Evolutionary conservation across 2,329 filamentous ascomycete species (phyloP).

Genomic region (Daldinia eschscholtzii): DNA sequence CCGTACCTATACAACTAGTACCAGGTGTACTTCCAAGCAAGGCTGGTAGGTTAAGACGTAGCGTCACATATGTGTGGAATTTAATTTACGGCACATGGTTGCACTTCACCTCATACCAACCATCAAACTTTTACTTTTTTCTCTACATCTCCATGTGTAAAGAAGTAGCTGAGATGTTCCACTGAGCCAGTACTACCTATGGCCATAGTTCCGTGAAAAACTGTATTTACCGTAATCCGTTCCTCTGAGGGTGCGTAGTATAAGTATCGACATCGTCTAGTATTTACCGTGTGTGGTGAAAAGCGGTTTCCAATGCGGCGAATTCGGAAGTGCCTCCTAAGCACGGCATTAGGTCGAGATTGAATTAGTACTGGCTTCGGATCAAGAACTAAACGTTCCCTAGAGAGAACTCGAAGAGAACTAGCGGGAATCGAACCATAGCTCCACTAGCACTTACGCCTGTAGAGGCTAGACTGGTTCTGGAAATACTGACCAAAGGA

Average conservation of each 20-base stretch:
- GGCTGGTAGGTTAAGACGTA: constrained; percentile 27
- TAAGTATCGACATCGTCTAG: constrained; percentile 18
- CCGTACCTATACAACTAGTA: constrained; percentile 43
- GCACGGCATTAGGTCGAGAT: constrained; percentile 27
- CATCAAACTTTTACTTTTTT: constrained; percentile 12
- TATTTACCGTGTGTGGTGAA: constrained; percentile 5
- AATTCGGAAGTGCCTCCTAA: constrained; percentile 32
- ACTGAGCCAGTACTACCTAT: constrained; percentile 8
- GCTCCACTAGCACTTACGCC: constrained; percentile 30
- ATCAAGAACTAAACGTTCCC: constrained; percentile 31
- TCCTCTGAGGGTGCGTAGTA: constrained; percentile 17
- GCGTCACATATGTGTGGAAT: constrained; percentile 18
- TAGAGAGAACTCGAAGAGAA: constrained; percentile 21
- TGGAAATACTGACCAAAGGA: constrained; percentile 23
- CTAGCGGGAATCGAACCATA: constrained; percentile 24
- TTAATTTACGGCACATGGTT: constrained; percentile 20
- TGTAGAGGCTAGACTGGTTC: constrained; percentile 28
- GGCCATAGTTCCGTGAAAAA: constrained; percentile 23
- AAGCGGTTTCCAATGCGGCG: constrained; percentile 30
- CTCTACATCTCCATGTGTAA: constrained; percentile 15
- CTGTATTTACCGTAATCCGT: constrained; percentile 18
- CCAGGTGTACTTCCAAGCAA: constrained; percentile 31
- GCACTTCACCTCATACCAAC: constrained; percentile 12
- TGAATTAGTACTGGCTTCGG: constrained; percentile 37
- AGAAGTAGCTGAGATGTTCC: constrained; percentile 19